Conservation (phyloP, 202 grass and related monocot genomes). For the Digitaria exilis region DNA sequence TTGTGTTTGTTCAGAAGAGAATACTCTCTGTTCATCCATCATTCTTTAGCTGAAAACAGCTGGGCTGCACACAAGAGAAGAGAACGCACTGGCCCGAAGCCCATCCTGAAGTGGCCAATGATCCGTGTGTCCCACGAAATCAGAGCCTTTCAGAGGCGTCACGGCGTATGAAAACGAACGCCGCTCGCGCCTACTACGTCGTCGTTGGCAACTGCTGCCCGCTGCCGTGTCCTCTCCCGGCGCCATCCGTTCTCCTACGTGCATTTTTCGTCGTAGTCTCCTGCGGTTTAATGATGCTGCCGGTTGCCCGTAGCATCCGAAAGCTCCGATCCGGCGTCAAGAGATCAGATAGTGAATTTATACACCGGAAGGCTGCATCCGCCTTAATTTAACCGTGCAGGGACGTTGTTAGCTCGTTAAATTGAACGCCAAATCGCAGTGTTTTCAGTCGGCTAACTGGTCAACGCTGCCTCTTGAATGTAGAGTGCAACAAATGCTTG, state of each 20-base stretch:
- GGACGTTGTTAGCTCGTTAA: not conserved
- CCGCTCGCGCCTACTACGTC: too few relatives aligned
- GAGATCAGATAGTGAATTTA: not conserved
- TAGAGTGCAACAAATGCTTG: not conserved
- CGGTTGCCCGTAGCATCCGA: not conserved
- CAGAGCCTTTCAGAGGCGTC: too few relatives aligned
- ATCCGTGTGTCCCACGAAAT: too few relatives aligned
- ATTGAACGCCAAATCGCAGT: not conserved
- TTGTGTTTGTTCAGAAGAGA: not conserved
- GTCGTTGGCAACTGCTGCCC: too few relatives aligned
- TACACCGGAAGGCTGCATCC: not conserved
- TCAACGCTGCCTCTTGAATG: not conserved
- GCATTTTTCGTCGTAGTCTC: not conserved
- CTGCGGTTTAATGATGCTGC: not conserved
- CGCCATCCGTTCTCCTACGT: not conserved
- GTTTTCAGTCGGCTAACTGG: not conserved
- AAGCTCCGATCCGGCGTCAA: not conserved
- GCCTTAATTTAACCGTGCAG: too few relatives aligned
- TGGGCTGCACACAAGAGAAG: not conserved
- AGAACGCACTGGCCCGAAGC: not conserved
- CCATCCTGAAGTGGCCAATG: too few relatives aligned
- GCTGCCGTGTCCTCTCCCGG: slow-evolving; percentile 17
- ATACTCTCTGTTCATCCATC: not conserved
- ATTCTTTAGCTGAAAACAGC: not conserved
- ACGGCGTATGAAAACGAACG: too few relatives aligned